These are phyloP conservation scores for Epithele typhae DNA, from an alignment of 768 basidiomycete genomes.

Conservation along the genomic window DNA sequence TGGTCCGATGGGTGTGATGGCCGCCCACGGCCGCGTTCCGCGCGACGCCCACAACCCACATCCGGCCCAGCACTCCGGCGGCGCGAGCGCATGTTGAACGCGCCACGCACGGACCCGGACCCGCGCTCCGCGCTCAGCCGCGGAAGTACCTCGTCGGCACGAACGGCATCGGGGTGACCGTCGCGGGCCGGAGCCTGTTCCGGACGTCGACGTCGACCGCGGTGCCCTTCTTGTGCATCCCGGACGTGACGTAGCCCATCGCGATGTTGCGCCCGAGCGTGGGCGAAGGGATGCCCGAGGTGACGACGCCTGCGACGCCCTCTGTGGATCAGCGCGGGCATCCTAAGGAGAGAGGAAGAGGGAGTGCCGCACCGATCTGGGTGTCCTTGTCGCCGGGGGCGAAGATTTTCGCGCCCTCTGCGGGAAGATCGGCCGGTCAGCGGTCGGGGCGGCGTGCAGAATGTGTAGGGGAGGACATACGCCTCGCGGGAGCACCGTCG, in stretches of 20 bases:
- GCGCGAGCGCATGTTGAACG: too few relatives aligned
- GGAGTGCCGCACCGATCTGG: constrained; percentile 50
- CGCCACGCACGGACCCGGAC: too few relatives aligned
- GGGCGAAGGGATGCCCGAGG: constrained; percentile 95
- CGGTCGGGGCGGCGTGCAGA: background rate
- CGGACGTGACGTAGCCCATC: constrained; percentile 85
- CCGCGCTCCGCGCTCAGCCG: too few relatives aligned
- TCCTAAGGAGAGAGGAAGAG: background rate
- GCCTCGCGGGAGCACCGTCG: constrained; percentile 81
- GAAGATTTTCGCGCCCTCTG: constrained; percentile 79
- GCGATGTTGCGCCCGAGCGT: constrained; percentile 88
- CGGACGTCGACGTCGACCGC: constrained; percentile 82
- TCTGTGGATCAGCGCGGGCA: background rate
- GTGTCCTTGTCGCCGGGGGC: constrained; percentile 49
- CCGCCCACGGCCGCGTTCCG: too few relatives aligned
- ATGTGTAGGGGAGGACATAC: constrained; percentile 47
- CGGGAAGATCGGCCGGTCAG: constrained; percentile 1
- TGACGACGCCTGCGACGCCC: constrained; percentile 55
- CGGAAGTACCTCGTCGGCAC: constrained; percentile 78
- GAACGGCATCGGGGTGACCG: constrained; percentile 85
- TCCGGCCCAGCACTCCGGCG: too few relatives aligned
- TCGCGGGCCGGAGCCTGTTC: constrained; percentile 69
- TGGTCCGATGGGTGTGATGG: too few relatives aligned
- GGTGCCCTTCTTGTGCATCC: constrained; percentile 89
- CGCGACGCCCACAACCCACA: too few relatives aligned